A percentile compares a stretch with the other conserved stretches of the same genome.
These are phyloP conservation scores for Hypoxylon rubiginosum DNA, from an alignment of 2,329 filamentous ascomycete species.

Conservation along the genomic window DNA sequence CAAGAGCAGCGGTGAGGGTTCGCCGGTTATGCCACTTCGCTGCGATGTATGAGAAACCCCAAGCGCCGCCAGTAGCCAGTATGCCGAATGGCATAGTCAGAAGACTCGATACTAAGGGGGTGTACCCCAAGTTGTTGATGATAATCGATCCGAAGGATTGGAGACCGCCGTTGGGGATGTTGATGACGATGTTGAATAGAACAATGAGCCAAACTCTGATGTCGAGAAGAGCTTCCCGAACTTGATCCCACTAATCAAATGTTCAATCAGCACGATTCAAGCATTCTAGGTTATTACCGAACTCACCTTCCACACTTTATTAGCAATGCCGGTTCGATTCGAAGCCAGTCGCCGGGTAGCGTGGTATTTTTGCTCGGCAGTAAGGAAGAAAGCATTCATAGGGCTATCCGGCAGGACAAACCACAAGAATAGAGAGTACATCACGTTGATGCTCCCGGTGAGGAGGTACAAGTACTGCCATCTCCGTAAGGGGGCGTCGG, in stretches of 20 bases:
- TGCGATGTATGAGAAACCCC: constrained; percentile 43
- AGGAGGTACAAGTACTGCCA: constrained; percentile 52
- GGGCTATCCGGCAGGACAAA: constrained; percentile 54
- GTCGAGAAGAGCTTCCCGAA: constrained; percentile 46
- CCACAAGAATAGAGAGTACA: constrained; percentile 48
- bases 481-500: constrained; percentile 36
- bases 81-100: constrained; percentile 47
- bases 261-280: background rate
- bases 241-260: constrained; percentile 44
- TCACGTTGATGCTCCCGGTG: constrained; percentile 50
- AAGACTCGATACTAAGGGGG: constrained; percentile 39
- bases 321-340: constrained; percentile 56
- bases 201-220: constrained; percentile 49
- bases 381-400: constrained; percentile 54
- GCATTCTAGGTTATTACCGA: background rate
- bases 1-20: constrained; percentile 38
- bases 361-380: constrained; percentile 46
- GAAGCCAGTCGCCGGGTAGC: constrained; percentile 52
- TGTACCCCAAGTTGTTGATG: constrained; percentile 45
- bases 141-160: constrained; percentile 47
- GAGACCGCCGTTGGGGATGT: constrained; percentile 51
- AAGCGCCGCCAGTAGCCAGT: constrained; percentile 42
- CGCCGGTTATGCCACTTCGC: constrained; percentile 44
- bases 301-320: constrained; percentile 43
- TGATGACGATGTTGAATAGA: constrained; percentile 48